Evolutionary conservation across 2,329 filamentous ascomycete genomes (phyloP), one percentile per base, ranked within the genome.

Genomic region (Fusarium odoratissimum): DNA sequence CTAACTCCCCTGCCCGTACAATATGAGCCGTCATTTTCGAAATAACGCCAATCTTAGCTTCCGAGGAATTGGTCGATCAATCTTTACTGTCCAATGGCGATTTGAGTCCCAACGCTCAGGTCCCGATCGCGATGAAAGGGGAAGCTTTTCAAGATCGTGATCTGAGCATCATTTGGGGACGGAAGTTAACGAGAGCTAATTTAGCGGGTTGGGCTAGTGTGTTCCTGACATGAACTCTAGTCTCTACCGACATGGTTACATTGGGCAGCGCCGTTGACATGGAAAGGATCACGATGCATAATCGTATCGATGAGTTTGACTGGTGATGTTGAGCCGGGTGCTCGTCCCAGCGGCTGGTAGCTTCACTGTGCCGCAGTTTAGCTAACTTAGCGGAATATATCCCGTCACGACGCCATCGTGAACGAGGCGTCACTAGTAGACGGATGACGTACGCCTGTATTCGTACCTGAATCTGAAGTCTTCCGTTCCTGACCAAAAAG

Each of bases 211-310:
- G n/a, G 12, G 31, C 41, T 58, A 58, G 41, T 49, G 31, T 37
- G 55, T 58, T 58, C 41, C 55, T 58, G 55, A 49, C 55, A 49
- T 58, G 54, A 48, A 35, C 54, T 35, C 30, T 21, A 31, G 41
- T 35, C 48, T 51, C 55, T 57, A 37, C 55, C 19, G 19, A 30
- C 41, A 33, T 19, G 19, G 31, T 58, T 58, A 49, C 41, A 49
- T 58, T 30, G 41, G 6, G 14, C 30, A 8, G 33, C 23, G 9
- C 41, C 55, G 31, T 49, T 25, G 30, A 19, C 31, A 58, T 49
- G 55, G 23, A 19, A 49, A 49, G 23, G 9, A 49, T 49, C 55
- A 19, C 19, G 23, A 30, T 58, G 30, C 31, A 28, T 48, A 17
- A 58, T 49, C 30, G 10, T 5, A 28, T 58, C 41, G 25, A 11